These are phyloP conservation scores for Podosphaera xanthii DNA, from an alignment of 2,329 filamentous ascomycete species.

Conservation along the genomic window DNA sequence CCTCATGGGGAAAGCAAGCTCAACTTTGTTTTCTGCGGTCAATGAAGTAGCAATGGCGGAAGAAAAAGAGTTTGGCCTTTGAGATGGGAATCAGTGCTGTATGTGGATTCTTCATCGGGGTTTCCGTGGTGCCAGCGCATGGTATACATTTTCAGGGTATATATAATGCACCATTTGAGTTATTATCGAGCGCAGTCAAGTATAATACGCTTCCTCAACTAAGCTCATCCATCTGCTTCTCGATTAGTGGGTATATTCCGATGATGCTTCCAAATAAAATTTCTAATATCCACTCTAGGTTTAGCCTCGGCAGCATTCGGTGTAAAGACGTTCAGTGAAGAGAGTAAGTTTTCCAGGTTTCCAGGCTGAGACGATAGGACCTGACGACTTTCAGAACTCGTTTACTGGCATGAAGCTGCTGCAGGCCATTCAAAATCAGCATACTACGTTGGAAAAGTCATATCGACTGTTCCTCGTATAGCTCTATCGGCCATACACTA, in stretches of 20 bases:
- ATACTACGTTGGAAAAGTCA: slow-evolving; percentile 32
- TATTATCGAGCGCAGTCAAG: slow-evolving; percentile 28
- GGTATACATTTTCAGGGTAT: slow-evolving; percentile 30
- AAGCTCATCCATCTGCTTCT: slow-evolving; percentile 28
- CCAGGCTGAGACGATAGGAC: background rate
- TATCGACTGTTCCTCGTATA: slow-evolving; percentile 28
- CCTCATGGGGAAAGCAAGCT: slow-evolving; percentile 24
- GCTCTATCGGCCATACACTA: slow-evolving; percentile 29
- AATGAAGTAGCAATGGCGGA: slow-evolving; percentile 32
- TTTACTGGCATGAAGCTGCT: slow-evolving; percentile 31
- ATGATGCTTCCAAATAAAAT: no score
- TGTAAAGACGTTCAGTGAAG: slow-evolving; percentile 32
- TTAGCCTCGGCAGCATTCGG: slow-evolving; percentile 30
- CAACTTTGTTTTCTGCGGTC: slow-evolving; percentile 29
- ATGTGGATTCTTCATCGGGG: slow-evolving; percentile 29
- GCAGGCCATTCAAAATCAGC: slow-evolving; percentile 31
- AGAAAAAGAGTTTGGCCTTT: slow-evolving; percentile 26
- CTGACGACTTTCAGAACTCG: slow-evolving; percentile 15
- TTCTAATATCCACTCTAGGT: slow-evolving; percentile 13
- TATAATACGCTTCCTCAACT: slow-evolving; percentile 27
- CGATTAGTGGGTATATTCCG: slow-evolving; percentile 17
- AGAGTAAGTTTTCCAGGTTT: slow-evolving; percentile 14
- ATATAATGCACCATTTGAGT: slow-evolving; percentile 25
- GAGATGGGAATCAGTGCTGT: slow-evolving; percentile 29
- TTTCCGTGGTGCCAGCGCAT: slow-evolving; percentile 25